Percentiles rank a stretch among this genome's conserved stretches.
Evolutionary conservation across 1,139 yeast genomes (phyloP).

Genomic region (Saccharomyces pastorianus): DNA sequence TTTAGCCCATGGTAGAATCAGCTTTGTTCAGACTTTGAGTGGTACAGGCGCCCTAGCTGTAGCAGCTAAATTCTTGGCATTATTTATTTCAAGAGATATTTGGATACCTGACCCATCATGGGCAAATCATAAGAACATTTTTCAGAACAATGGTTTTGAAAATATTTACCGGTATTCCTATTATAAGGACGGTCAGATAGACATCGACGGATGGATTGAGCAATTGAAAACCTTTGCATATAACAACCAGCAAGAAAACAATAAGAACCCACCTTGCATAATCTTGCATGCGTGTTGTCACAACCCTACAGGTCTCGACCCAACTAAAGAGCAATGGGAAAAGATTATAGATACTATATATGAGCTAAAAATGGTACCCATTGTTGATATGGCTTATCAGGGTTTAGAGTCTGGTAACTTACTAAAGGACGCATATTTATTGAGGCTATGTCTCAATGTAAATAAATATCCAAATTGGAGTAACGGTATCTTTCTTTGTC

Average conservation of each 20-base stretch:
- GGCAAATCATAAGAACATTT: constrained; percentile 83
- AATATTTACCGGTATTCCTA: constrained; percentile 43
- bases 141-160: constrained; percentile 26
- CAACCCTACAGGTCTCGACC: constrained; percentile 94
- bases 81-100: constrained; percentile 39
- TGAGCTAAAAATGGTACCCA: constrained; percentile 53
- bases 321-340: constrained; percentile 72
- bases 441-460: constrained; percentile 33
- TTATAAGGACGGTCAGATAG: constrained; percentile 41
- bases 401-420: constrained; percentile 78
- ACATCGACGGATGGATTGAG: constrained; percentile 42
- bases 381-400: constrained; percentile 90
- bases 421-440: constrained; percentile 43
- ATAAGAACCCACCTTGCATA: constrained; percentile 50
- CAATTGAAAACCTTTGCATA: constrained; percentile 35
- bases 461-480: constrained; percentile 24
- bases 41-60: constrained; percentile 95
- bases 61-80: constrained; percentile 62
- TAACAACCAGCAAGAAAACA: constrained; percentile 41
- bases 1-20: constrained; percentile 38
- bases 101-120: constrained; percentile 88
- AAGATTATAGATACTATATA: constrained; percentile 54
- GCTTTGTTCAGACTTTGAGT: constrained; percentile 77
- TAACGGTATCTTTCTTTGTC: constrained; percentile 61
- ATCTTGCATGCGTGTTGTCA: constrained; percentile 92